These are phyloP conservation scores for Leishmania turanica DNA, from an alignment of 208 protist genomes.

Conservation along the genomic window DNA sequence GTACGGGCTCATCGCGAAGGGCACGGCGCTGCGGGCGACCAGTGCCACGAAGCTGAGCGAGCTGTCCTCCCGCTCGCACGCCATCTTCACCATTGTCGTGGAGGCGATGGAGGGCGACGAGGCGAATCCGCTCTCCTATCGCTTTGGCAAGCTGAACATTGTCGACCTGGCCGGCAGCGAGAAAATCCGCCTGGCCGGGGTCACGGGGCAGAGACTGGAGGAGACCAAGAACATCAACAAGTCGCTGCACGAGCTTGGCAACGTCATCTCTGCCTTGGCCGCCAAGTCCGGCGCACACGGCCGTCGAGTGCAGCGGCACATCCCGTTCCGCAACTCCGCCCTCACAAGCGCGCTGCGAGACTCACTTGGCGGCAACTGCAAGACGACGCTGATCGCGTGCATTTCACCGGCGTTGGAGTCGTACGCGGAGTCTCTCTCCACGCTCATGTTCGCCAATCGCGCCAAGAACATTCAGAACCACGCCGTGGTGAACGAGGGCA, in stretches of 20 bases:
- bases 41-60: conserved; percentile 93
- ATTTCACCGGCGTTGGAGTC: conserved; percentile 76
- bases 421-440: conserved; percentile 81
- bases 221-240: conserved; percentile 94
- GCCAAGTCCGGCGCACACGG: conserved; percentile 70
- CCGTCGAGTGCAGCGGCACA: conserved; percentile 57
- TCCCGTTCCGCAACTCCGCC: conserved; percentile 96
- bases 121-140: conserved; percentile 44
- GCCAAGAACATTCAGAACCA: conserved; percentile 62
- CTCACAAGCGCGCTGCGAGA: conserved; percentile 95
- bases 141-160: conserved; percentile 83
- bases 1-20: conserved; percentile 88
- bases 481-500: conserved; percentile 74
- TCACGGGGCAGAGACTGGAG: conserved; percentile 71
- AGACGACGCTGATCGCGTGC: conserved; percentile 92
- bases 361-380: conserved; percentile 96
- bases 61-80: conserved; percentile 95
- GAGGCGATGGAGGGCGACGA: conserved; percentile 55
- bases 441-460: conserved; percentile 82
- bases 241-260: conserved; percentile 87
- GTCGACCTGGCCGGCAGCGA: conserved; percentile 95
- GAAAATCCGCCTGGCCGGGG: conserved; percentile 80
- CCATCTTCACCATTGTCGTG: conserved; percentile 92
- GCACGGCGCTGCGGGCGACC: conserved; percentile 62
- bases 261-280: conserved; percentile 89